A percentile compares a stretch with the other conserved stretches of the same genome.
phyloP scores from a whole-genome alignment of 371 early-diverging fungal genomes.

The Lichtheimia ornata region DNA sequence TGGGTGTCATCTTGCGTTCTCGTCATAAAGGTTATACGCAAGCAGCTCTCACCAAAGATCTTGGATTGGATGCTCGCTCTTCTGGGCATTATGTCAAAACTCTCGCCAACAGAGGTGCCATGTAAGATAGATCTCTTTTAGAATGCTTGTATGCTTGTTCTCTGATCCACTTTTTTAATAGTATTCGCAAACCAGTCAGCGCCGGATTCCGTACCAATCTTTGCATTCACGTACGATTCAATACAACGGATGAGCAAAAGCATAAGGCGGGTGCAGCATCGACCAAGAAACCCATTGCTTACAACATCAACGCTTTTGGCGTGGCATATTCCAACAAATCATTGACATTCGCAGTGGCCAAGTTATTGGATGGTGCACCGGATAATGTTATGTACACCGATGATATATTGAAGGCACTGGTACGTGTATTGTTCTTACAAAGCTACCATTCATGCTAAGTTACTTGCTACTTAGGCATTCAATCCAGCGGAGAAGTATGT shows the following conservation, averaged over 20 bases:
- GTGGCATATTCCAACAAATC: slow-evolving; percentile 14
- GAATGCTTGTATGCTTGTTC: background rate
- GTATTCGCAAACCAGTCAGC: slow-evolving; percentile 24
- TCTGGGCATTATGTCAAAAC: slow-evolving; percentile 45
- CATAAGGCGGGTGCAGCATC: slow-evolving; percentile 4
- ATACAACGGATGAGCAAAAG: background rate
- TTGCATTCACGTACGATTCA: slow-evolving; percentile 34
- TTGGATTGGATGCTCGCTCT: slow-evolving; percentile 35
- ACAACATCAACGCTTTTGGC: slow-evolving; percentile 33
- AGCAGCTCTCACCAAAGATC: slow-evolving; percentile 25
- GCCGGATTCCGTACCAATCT: slow-evolving; percentile 30
- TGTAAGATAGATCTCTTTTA: slow-evolving; percentile 17
- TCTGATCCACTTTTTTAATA: slow-evolving; percentile 7
- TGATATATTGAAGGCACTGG: slow-evolving; percentile 41
- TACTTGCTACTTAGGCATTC: slow-evolving; percentile 28
- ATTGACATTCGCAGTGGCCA: slow-evolving; percentile 18
- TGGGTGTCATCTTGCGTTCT: slow-evolving; percentile 23
- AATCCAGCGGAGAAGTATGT: slow-evolving; percentile 14
- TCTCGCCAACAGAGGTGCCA: slow-evolving; percentile 36
- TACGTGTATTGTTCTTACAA: slow-evolving; percentile 16
- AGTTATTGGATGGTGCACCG: slow-evolving; percentile 26
- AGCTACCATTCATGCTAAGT: background rate
- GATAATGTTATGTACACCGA: slow-evolving; percentile 23
- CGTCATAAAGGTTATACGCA: slow-evolving; percentile 34
- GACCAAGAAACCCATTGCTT: slow-evolving; percentile 1